Base-by-base conservation (phyloP, 2,329 filamentous ascomycete genomes). In the Cytospora paraplurivora region DNA sequence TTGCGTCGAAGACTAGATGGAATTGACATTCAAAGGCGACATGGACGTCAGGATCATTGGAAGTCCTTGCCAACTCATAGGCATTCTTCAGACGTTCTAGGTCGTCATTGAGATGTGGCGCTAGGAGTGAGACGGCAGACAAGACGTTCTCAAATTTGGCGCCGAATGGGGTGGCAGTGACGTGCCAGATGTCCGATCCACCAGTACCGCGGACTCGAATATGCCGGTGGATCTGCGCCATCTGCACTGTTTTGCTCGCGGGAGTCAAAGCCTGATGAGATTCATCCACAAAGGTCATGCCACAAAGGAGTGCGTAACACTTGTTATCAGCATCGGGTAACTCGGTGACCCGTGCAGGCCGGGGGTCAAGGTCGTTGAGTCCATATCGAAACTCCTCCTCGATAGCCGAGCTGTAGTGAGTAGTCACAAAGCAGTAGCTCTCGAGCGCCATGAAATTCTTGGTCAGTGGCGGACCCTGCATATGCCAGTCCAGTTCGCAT, bases 131-230 rank as follows among this genome's bases (percentile, higher is more conserved):
- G 12, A 62, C 27, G 1, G 54, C 54, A 17, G 21, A 21, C 1
- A 17, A 4, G 15, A 65, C 7, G 27, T 57, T 37, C 11, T 37
- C 37, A 3, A 62, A 10, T 6, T 54, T 41, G 1, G 13, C 37
- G 0, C 54, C 49, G 13, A 62, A 62, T 0, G 59, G 63, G 7
- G 63, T 65, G 6, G 59, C 59, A 7, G 11, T 59, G 1, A 65
- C 50, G 1, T 62, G 12, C 63, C 59, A 65, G 1, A 59, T 1
- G n/a, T 62, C 41, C 7, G 19, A 32, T 21, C n/a, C n/a, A n/a
- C 15, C 2, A 13, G 34, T 4, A n/a, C 15, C n/a, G 1, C n/a
- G 5, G 0, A 13, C 34, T 41, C 1, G 21, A 6, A 59, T 5
- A 17, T 34, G n/a, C 3, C 49, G 57, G 44, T 41, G 21, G 12